Conservation (phyloP, 176 grass and related monocot species). For the Melocanna baccifera region DNA sequence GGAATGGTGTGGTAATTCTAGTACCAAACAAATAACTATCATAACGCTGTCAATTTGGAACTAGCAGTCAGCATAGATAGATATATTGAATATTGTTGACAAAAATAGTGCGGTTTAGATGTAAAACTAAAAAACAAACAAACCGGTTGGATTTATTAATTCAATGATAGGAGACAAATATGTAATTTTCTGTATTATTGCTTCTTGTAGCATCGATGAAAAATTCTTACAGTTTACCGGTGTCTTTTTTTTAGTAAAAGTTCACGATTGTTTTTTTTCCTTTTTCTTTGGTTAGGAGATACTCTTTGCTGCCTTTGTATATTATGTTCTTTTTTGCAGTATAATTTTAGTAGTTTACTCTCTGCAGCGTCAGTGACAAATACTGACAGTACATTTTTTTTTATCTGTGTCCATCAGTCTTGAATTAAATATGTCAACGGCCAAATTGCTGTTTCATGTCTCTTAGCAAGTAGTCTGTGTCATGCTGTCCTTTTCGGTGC, state of each 20-base stretch:
- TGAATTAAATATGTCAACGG: background rate
- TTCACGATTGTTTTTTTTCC: background rate
- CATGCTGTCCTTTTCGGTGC: constrained; percentile 21
- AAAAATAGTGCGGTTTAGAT: background rate
- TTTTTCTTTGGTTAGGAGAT: background rate
- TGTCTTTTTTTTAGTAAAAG: background rate
- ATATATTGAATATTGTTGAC: background rate
- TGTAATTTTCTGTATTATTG: background rate
- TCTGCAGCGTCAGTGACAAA: background rate
- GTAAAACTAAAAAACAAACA: background rate
- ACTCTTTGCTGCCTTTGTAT: background rate
- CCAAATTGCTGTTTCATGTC: background rate
- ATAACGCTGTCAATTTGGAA: background rate
- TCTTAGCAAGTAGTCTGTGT: background rate
- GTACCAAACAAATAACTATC: background rate
- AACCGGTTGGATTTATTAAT: background rate
- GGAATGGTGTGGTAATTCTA: background rate
- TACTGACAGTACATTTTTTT: background rate
- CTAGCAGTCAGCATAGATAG: background rate
- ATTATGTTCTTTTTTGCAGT: background rate
- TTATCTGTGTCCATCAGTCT: background rate
- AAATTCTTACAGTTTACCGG: background rate
- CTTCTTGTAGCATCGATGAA: background rate
- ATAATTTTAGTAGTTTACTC: background rate
- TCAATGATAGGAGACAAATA: background rate